A percentile compares a stretch with the other conserved stretches of the same genome.
Conservation (phyloP, 495 filamentous ascomycete genomes). For the Lasiosphaeriaceae sp. region DNA sequence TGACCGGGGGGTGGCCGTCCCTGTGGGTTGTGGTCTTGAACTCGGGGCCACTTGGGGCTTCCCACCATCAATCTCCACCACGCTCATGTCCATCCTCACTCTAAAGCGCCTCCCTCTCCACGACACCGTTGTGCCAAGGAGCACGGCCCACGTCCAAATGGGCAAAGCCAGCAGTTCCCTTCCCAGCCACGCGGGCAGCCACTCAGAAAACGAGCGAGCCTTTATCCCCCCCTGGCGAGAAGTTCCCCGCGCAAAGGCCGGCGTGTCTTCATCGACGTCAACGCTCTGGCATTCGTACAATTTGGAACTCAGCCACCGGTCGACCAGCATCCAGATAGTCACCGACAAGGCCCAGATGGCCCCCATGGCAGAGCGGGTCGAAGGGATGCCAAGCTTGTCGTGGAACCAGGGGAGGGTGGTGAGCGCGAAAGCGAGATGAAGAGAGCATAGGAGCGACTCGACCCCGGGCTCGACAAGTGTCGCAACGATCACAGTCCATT, state of each 20-base stretch:
- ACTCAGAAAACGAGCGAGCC: slow-evolving; percentile 59
- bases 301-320: slow-evolving; percentile 67
- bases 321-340: slow-evolving; percentile 64
- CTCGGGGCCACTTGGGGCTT: neutral
- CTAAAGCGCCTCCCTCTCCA: slow-evolving; percentile 84
- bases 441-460: slow-evolving; percentile 78
- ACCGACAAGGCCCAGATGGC: slow-evolving; percentile 65
- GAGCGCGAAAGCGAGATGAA: slow-evolving; percentile 73
- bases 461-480: slow-evolving; percentile 94
- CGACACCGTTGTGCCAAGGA: slow-evolving; percentile 74
- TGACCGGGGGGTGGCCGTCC: slow-evolving; percentile 10
- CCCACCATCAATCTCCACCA: slow-evolving; percentile 41
- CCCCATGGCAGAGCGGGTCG: slow-evolving; percentile 67
- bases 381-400: slow-evolving; percentile 48
- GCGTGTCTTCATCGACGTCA: slow-evolving; percentile 69
- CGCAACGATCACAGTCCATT: slow-evolving; percentile 85
- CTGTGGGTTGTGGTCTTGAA: neutral
- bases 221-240: slow-evolving; percentile 30
- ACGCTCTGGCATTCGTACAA: slow-evolving; percentile 68
- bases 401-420: slow-evolving; percentile 68
- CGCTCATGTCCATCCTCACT: slow-evolving; percentile 82
- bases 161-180: slow-evolving; percentile 78
- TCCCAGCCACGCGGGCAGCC: slow-evolving; percentile 81
- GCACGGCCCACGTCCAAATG: slow-evolving; percentile 84
- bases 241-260: slow-evolving; percentile 60